These are phyloP conservation scores for Primulina tabacum DNA, from an alignment of 257 asterid species.

Conservation along the genomic window DNA sequence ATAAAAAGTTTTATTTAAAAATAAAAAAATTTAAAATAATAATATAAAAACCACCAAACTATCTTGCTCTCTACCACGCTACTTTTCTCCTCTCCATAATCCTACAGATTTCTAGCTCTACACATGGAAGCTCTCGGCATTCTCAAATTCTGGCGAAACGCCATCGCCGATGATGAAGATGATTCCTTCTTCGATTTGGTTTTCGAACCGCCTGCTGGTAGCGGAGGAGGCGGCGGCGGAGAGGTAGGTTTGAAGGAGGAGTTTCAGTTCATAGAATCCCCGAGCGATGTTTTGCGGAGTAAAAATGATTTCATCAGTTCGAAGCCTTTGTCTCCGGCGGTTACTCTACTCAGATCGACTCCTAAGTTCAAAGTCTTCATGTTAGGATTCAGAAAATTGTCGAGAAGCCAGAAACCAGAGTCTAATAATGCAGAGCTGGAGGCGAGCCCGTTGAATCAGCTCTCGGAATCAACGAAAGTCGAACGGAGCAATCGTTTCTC, in stretches of 20 bases:
- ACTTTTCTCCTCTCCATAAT: background rate
- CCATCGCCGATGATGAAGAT: conserved; percentile 37
- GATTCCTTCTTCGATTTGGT: conserved; percentile 82
- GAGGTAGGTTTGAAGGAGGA: conserved; percentile 20
- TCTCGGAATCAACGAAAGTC: conserved; percentile 31
- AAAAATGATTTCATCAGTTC: conserved; percentile 28
- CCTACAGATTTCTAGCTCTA: background rate
- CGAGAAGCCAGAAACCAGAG: conserved; percentile 40
- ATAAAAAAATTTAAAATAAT: no score
- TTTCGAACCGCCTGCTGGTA: conserved; percentile 38
- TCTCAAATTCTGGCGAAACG: conserved; percentile 53
- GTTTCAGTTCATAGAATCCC: conserved; percentile 35
- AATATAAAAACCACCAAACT: no score
- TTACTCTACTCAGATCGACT: conserved; percentile 49
- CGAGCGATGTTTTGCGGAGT: conserved; percentile 34
- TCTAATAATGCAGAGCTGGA: conserved; percentile 13
- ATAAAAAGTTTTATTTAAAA: no score
- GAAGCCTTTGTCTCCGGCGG: conserved; percentile 46
- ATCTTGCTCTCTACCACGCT: background rate
- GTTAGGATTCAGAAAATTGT: conserved; percentile 46
- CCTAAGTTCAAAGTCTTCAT: conserved; percentile 55
- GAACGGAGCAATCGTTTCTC: conserved; percentile 41
- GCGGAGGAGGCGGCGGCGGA: background rate
- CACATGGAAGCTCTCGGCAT: conserved; percentile 50
- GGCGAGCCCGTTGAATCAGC: conserved; percentile 20